Conservation (phyloP, 1,139 yeast species). For the Lodderomyces pseudojiufengensis region DNA sequence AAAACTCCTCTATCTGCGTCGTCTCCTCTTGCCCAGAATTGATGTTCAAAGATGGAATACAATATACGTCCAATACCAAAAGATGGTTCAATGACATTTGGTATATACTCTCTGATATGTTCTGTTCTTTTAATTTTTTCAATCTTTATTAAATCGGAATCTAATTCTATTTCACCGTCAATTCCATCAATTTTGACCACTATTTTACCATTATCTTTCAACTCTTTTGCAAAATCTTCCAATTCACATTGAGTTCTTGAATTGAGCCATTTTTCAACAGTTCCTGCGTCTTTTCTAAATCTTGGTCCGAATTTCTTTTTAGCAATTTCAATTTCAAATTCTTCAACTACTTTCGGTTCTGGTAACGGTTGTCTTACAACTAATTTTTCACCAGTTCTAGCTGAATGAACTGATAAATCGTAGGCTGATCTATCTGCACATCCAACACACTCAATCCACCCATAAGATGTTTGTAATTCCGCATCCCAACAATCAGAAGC, state of each 20-base stretch:
- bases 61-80: constrained; percentile 98
- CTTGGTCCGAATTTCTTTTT: constrained; percentile 97
- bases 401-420: constrained; percentile 92
- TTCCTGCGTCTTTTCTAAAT: constrained; percentile 95
- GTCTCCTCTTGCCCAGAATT: constrained; percentile 92
- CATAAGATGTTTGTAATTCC: constrained; percentile 90
- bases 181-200: constrained; percentile 58
- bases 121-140: constrained; percentile 77
- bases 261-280: constrained; percentile 76
- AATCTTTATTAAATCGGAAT: constrained; percentile 65
- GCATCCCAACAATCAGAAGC: constrained; percentile 99
- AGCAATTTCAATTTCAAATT: constrained; percentile 77
- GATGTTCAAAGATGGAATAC: constrained; percentile 90
- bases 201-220: constrained; percentile 62
- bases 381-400: constrained; percentile 90
- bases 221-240: constrained; percentile 70
- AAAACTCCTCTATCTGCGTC: constrained; percentile 87
- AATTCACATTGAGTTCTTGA: constrained; percentile 82
- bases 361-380: constrained; percentile 89
- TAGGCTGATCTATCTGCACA: constrained; percentile 99
- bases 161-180: constrained; percentile 65
- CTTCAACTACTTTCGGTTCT: constrained; percentile 78
- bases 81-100: constrained; percentile 98
- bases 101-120: constrained; percentile 92
- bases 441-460: constrained; percentile 99